Base-by-base conservation (phyloP, 176 grass and related monocot species). In the Aegilops sharonensis region DNA sequence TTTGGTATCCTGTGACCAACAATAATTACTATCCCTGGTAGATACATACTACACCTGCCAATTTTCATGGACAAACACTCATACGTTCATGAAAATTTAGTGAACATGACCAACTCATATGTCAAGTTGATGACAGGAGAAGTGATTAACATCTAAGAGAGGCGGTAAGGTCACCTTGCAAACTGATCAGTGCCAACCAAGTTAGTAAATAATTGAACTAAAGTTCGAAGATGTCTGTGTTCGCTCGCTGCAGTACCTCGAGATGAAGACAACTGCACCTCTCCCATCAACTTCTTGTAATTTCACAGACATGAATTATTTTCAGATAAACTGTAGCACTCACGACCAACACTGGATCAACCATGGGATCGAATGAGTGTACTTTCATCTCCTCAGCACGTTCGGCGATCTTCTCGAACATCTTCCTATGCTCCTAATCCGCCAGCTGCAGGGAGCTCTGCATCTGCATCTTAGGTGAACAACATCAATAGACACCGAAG, bases 241-340 rank as follows among this genome's bases (percentile, higher is more conserved):
- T 64, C 1, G 54, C 73, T 78, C 5, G 40, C 1, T 11, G 32
- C 52, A 43, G 78, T 93, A 93, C 92, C 89, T 64, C 86, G 92
- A 78, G 89, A 86, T 4, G 86, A 85, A 36, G 92, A 88, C 11
- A 89, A 78, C 77, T 91, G 89, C 81, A 87, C 79, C 68, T 93
- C 86, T 2, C 85, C 56, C 78, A 91, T 66, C 48, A 91, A 68
- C 75, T 86, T 85, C 87, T 85, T 90, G 81, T 93, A 48, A 47
- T 42, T 42, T 42, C 40, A 42, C 40, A 42, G 2, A 42, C 40
- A 42, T 2, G 40, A 42, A 42, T 42, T 8, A 42, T 42, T 47
- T 47, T 13, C 45, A 47, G 45, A 47, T 13, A 21, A n/a, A 10
- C 30, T 8, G 2, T 42, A 42, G 40, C 40, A 42, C 40, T 10